phyloP scores from a whole-genome alignment of 768 basidiomycete species.

The Kwoniella botswanensis region DNA sequence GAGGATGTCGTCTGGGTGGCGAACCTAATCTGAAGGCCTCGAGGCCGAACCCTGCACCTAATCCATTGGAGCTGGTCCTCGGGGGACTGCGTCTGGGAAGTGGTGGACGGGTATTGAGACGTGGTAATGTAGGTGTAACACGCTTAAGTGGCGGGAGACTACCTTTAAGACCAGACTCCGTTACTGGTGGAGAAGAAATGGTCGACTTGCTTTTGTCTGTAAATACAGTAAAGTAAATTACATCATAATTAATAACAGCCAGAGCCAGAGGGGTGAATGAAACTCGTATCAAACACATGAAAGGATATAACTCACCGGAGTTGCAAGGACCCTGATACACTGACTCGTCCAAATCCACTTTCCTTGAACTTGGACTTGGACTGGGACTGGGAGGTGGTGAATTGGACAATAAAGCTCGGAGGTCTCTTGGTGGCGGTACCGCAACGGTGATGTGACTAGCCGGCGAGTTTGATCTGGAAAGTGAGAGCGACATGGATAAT shows the following conservation, averaged over 20 bases:
- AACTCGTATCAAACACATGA: background rate
- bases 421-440: background rate
- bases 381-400: background rate
- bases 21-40: conserved; percentile 12
- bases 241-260: background rate
- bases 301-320: background rate
- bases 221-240: background rate
- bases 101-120: background rate
- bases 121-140: background rate
- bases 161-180: background rate
- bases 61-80: background rate
- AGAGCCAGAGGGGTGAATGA: background rate
- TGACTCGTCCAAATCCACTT: background rate
- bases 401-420: background rate
- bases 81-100: background rate
- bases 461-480: background rate
- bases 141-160: conserved; percentile 1
- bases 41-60: background rate
- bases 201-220: no score
- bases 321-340: background rate
- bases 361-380: background rate
- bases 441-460: background rate
- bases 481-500: background rate
- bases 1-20: conserved; percentile 5
- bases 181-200: no score